Evolutionary conservation across 352 stramenopile species (phyloP), one percentile per base, ranked within the genome.

Genomic region (Phytophthora nicotianae): DNA sequence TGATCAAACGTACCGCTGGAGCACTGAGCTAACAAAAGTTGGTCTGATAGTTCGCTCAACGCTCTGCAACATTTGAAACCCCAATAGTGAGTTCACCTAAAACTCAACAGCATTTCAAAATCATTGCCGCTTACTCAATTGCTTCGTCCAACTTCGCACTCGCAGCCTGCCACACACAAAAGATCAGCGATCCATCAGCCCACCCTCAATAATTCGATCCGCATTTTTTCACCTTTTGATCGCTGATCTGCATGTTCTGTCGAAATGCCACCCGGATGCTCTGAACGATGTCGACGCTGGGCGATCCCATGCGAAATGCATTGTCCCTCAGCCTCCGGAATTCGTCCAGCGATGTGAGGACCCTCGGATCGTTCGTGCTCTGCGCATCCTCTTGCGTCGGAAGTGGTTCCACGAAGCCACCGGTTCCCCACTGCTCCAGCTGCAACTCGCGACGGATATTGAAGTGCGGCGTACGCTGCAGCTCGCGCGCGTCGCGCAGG

Each of bases 341-440:
- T 19, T 81, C 48, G 17, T 77, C 47, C 1, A 93, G 71, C 29
- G 73, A 77, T 16, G 59, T 68, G 23, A 90, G 26, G 19, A 69
- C 47, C 24, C 0, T 70, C 24, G 68, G 62, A 38, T 46, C 27
- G 38, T 50, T 46, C 11, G 58, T 41, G 10, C 57, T 47, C 3
- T 68, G 33, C 2, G 37, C 29, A 20, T 65, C 26, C 19, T 64
- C 32, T 11, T 52, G 19, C 7, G 19, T 40, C n/a, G 47, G 32
- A 33, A 70, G 35, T 24, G 60, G 56, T 19, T 79, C 61, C 35
- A 88, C 64, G 46, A 78, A 89, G 29, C 66, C 56, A 14, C 82
- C 81, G 16, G 41, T 50, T n/a, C 85, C 83, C 85, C 85, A 93
- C 47, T 91, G 72, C 51, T 90, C 81, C 17, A 84, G 54, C 19